These are phyloP conservation scores for Ophiostoma perfectum DNA, from an alignment of 2,329 filamentous ascomycete genomes.

Conservation along the genomic window DNA sequence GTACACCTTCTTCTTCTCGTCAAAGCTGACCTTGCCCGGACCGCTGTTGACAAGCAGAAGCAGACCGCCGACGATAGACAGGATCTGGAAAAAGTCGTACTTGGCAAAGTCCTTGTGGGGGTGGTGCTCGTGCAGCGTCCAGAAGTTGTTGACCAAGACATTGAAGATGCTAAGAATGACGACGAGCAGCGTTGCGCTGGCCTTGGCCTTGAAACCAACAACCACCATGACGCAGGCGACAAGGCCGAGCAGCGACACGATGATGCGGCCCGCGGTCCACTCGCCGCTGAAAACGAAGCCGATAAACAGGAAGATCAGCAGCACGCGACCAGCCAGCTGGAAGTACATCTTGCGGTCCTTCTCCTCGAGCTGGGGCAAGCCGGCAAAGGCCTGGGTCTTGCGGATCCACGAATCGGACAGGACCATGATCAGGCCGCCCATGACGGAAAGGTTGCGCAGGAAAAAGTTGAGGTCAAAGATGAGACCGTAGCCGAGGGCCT, in stretches of 20 bases:
- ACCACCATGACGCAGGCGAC: constrained; percentile 97
- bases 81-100: constrained; percentile 99
- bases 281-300: constrained; percentile 94
- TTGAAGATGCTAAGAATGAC: constrained; percentile 96
- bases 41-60: constrained; percentile 97
- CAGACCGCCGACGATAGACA: constrained; percentile 95
- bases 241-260: constrained; percentile 78
- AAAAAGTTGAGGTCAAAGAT: constrained; percentile 99
- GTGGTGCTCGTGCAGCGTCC: constrained; percentile 97
- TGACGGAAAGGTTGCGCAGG: constrained; percentile 94
- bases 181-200: constrained; percentile 90
- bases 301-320: constrained; percentile 95
- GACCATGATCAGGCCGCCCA: constrained; percentile 96
- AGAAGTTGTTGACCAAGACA: constrained; percentile 98
- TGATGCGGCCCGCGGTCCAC: constrained; percentile 82
- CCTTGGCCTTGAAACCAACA: constrained; percentile 99
- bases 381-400: constrained; percentile 94
- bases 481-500: constrained; percentile 92
- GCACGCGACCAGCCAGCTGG: constrained; percentile 89
- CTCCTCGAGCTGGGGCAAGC: constrained; percentile 88
- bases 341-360: constrained; percentile 99
- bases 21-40: constrained; percentile 93
- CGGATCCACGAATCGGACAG: constrained; percentile 96
- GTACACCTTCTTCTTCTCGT: constrained; percentile 99
- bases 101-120: constrained; percentile 99